Percentiles rank a stretch among this genome's conserved stretches.
These are phyloP conservation scores for Fraxinus pennsylvanica DNA, from an alignment of 257 asterid genomes.

Conservation along the genomic window DNA sequence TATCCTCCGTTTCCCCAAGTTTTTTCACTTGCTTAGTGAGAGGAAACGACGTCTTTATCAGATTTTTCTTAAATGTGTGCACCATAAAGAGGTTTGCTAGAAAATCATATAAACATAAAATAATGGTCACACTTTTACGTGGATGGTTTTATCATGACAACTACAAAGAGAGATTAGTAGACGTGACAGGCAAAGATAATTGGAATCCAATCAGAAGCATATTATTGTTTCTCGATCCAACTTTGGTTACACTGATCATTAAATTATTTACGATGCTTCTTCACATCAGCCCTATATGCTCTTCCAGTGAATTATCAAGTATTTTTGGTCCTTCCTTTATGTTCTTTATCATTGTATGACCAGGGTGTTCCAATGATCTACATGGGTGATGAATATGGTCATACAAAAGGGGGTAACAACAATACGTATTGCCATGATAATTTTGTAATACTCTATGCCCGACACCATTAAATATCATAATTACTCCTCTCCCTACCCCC, in stretches of 20 bases:
- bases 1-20: neutral
- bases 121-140: neutral
- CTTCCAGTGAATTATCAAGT: neutral
- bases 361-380: slow-evolving; percentile 97
- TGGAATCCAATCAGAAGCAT: no score
- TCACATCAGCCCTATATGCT: neutral
- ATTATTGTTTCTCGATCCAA: neutral
- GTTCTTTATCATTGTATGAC: slow-evolving; percentile 11
- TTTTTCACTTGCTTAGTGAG: neutral
- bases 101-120: neutral
- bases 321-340: neutral
- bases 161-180: neutral
- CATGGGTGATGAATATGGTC: slow-evolving; percentile 99
- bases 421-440: slow-evolving; percentile 95
- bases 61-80: neutral
- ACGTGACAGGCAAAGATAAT: neutral
- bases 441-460: slow-evolving; percentile 46
- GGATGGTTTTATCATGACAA: neutral
- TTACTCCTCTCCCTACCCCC: neutral
- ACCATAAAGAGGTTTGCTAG: neutral
- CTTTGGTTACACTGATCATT: no score
- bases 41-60: neutral
- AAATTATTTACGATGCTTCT: neutral
- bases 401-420: slow-evolving; percentile 98
- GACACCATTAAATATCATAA: slow-evolving; percentile 9